Evolutionary conservation across 1,284 basidiomycete genomes (phyloP).

Genomic region (Tylopilus microsporus): DNA sequence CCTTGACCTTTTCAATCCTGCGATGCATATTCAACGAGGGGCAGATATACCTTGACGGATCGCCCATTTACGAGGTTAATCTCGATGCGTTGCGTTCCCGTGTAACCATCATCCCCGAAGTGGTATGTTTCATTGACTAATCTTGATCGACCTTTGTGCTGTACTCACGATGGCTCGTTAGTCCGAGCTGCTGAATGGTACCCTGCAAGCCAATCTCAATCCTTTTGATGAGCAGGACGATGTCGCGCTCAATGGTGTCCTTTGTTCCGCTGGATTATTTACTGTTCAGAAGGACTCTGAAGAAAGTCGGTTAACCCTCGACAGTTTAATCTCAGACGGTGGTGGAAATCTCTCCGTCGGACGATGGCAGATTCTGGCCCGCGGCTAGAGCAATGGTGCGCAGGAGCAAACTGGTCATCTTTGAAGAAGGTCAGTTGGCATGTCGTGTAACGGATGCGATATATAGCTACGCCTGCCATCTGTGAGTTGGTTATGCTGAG

Average conservation of each 20-base stretch:
- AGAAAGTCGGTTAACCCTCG: conserved; percentile 21
- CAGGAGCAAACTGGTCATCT: conserved; percentile 21
- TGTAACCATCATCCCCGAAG: background rate
- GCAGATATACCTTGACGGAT: background rate
- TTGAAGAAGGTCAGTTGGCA: conserved; percentile 33
- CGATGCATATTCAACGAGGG: background rate
- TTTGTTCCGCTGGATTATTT: too few relatives aligned
- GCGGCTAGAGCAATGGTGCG: conserved; percentile 38
- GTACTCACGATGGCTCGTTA: background rate
- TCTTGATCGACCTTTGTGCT: background rate
- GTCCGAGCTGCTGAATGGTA: background rate
- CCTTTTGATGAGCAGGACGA: background rate
- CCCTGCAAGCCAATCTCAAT: background rate
- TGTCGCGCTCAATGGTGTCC: too few relatives aligned
- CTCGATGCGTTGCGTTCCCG: background rate
- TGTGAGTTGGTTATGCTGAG: background rate
- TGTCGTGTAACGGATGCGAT: background rate
- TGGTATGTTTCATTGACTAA: background rate
- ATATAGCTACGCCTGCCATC: background rate
- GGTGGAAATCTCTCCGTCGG: conserved; percentile 56
- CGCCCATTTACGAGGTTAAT: background rate
- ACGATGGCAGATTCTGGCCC: conserved; percentile 59
- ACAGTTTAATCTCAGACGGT: conserved; percentile 45
- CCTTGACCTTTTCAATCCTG: background rate
- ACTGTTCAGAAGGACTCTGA: too few relatives aligned